Base-by-base conservation (phyloP, 2,329 filamentous ascomycete genomes). In the Fusarium robinianum region DNA sequence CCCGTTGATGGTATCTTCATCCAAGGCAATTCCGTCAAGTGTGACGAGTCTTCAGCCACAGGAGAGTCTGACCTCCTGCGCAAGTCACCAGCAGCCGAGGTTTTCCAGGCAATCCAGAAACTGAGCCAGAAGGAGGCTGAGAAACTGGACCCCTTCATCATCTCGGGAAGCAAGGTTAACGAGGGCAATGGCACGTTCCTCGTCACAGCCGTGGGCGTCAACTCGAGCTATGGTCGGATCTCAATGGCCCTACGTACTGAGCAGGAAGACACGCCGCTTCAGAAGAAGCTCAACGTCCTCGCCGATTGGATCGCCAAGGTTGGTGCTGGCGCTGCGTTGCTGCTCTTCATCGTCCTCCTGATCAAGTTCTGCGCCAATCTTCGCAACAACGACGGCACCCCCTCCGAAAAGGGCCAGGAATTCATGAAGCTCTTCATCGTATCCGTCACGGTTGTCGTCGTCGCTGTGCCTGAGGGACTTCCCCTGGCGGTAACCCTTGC, bases 281-380 rank as follows among this genome's bases (percentile, higher is more conserved):
- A 81, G 60, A 70, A 72, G 56, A 81, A 79, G 63, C 70, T 82
- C 3, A 73, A 67, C 17, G n/a, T 58, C 22, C 48, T 53, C 16
- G 51, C 59, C 16, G 54, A 61, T 31, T 60, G 54, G 58, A 70
- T 70, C 35, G 68, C 68, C n/a, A 69, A 66, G 48, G 48, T 67
- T 17, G 79, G 78, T 18, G 81, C 85, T 57, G 81, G 80, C 41
- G 84, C 88, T 21, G 87, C 87, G 30, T 67, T 87, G 10, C 68
- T 91, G 6, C 74, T 92, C 14, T 92, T 94, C 63, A 70, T 90
- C 38, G 85, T 90, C 16, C 74, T 91, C 9, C 81, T 91, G 59
- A 88, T 92, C 72, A 84, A 88, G 60, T 92, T 90, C 63, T 72
- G 88, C 16, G 84, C 78, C 22, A 67, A 76, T 11, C 74, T 92